Base-by-base conservation (phyloP, 331 rosid species). In the Cydonia oblonga region DNA sequence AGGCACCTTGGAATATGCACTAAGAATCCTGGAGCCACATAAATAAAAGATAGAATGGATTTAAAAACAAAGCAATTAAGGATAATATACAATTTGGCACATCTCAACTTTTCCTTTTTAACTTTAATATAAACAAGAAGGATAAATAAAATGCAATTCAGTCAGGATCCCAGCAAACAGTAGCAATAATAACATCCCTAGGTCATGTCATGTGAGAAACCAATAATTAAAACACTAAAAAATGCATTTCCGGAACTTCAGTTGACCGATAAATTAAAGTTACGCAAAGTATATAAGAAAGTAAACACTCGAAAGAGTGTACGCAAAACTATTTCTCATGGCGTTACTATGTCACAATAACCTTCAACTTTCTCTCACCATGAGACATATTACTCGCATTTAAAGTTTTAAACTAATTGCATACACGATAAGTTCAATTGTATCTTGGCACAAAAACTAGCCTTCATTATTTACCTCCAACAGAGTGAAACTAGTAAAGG, bases 1-100 rank as follows among this genome's bases (percentile, higher is more conserved):
- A 83, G 92, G 87, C 70, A 85, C 78, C 90, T 89, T 93, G 59
- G 95, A 80, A 80, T 86, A 86, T 19, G 92, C 91, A 85, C 75
- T 77, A 53, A 93, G 91, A 78, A 89, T 90, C 86, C 98, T 93
- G 60, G 28, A 72, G n/a, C 23, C 18, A 0, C 5, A 28, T 23
- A 16, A 52, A 58, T 44, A 35, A 6, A 6, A 23, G 66, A 56
- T 24, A 23, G 11, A 59, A 59, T 19, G 2, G 24, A 40, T 40
- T 72, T n/a, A 26, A 24, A 59, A 59, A 64, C 26, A 33, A 64
- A 20, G 42, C 12, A 64, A 42, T 13, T 10, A 35, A 58, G 18
- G 12, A 19, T 64, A 33, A n/a, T 5, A 38, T 13, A 60, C 7
- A 35, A 5, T 56, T 18, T 49, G 22, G 56, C 10, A 49, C 3